Evolutionary conservation across 2,329 filamentous ascomycete genomes (phyloP), one percentile per base, ranked within the genome.

Genomic region (Hirsutella rhossiliensis): DNA sequence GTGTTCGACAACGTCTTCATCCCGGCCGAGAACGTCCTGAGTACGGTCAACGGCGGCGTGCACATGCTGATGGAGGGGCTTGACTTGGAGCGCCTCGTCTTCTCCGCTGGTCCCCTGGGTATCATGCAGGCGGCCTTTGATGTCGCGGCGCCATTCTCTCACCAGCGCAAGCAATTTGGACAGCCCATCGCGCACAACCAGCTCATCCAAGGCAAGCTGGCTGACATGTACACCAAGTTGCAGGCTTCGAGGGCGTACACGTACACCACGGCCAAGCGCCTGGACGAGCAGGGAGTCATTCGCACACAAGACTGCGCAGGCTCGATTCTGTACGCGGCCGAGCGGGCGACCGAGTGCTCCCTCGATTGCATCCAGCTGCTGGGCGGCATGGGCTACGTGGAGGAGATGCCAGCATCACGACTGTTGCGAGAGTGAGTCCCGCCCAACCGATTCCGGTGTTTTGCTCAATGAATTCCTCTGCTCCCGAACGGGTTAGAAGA

Each of bases 191-290:
- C 86, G 1, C 83, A 92, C 54, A 95, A 95, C 63, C 92, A 98
- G 64, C 73, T 97, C 49, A 75, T 97, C 19, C 92, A 97, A 64
- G 90, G 86, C 45, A 90, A 89, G 60, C 73, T 97, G 39, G 88
- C 92, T 45, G 89, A 97, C 62, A 96, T 98, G 89, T 94, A 97
- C 67, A 96, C 88, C 40, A 94, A 94, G 64, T 76, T 92, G 47
- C 82, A 86, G 56, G 88, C 85, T 11, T 81, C 83, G 15, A 72
- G 80, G n/a, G 76, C 88, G 3, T 96, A 95, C 64, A 97, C 90
- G 0, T 94, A 94, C 58, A 68, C 74, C 32, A 89, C 89, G 0
- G 92, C 92, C 3, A 74, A 76, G 40, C 73, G 76, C 2, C 83
- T 96, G 18, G 90, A 96, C 55, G 85, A 90, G 61, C 68, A 77